These are phyloP conservation scores for Nyssa sinensis DNA, from an alignment of 148 eudicot genomes.

Conservation along the genomic window DNA sequence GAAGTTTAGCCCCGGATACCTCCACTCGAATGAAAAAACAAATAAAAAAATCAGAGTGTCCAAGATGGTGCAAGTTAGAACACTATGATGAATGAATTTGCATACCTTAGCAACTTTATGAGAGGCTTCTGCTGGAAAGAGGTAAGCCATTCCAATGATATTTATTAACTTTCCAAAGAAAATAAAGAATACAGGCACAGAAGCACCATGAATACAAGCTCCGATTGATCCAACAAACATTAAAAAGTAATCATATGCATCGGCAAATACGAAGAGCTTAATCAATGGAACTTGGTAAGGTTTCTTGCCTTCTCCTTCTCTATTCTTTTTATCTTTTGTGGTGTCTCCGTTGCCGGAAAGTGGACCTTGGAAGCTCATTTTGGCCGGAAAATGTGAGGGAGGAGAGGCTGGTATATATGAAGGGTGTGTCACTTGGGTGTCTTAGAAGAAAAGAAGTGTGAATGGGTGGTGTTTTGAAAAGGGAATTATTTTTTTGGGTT, in stretches of 20 bases:
- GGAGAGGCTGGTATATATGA: not conserved
- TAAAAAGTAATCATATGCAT: slow-evolving; percentile 60
- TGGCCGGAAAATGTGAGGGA: not conserved
- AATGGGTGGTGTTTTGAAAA: not conserved
- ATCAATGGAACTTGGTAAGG: slow-evolving; percentile 37
- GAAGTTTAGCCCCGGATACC: too few species aligned
- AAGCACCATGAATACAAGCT: slow-evolving; percentile 78
- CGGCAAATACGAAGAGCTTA: slow-evolving; percentile 66
- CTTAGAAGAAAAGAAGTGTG: not conserved
- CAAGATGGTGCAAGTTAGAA: too few species aligned
- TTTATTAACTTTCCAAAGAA: slow-evolving; percentile 91
- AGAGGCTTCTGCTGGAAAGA: slow-evolving; percentile 83
- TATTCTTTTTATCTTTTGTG: not conserved
- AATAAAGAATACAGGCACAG: slow-evolving; percentile 90
- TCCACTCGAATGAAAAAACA: too few species aligned
- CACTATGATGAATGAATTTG: not conserved
- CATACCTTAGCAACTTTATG: slow-evolving; percentile 79
- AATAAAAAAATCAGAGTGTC: too few species aligned
- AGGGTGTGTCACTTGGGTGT: not conserved
- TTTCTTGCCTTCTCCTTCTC: slow-evolving; percentile 15
- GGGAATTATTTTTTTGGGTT: not conserved
- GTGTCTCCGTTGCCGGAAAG: not conserved
- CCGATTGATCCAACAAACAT: slow-evolving; percentile 78
- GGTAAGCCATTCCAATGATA: slow-evolving; percentile 78
- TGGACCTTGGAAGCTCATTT: slow-evolving; percentile 4